Base-by-base conservation (phyloP, 2,329 filamentous ascomycete genomes). In the Hymenoscyphus albidus region DNA sequence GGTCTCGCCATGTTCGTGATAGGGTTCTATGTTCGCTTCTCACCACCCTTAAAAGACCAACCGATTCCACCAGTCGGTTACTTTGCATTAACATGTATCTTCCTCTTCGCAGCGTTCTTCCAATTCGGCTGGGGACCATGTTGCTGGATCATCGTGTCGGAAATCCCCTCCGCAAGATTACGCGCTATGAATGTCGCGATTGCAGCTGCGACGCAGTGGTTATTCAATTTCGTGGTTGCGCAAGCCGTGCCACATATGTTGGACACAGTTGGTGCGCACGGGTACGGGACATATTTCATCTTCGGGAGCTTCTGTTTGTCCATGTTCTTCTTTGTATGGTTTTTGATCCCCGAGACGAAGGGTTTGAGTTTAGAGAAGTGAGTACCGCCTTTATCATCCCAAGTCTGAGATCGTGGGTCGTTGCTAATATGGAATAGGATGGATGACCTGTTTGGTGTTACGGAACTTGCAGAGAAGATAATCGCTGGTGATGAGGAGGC, bases 151-250 rank as follows among this genome's bases (percentile, higher is more conserved):
- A 86, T 90, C 71, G 83, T 89, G 2, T 84, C 83, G 32, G 88
- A 92, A 76, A 91, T 91, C 64, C 88, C 88, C 0, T 87, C 86
- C 6, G 86, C 87, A 0, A 80, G 88, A 40, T 79, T 91, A 7
- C 80, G 89, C 63, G 85, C 85, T 18, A 77, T 88, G 69, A 91
- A 90, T 71, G 88, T 91, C 6, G 83, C 88, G 1, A 80, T 91
- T 58, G 88, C 83, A 0, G 88, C 88, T 0, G 86, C 85, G 1
- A 89, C 86, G 0, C 88, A 91, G 71, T 90, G 88, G 88, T 76
- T 91, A 4, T 91, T 91, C 76, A 92, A 92, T 73, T 89, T 91
- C 66, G 83, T 90, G 10, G 86, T 91, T 64, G 88, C 88, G 1
- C 79, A 86, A 64, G 86, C 86, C 40, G 87, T 88, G 3, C 85